These are phyloP conservation scores for Calonectria pseudoturangicola DNA, from an alignment of 2,329 filamentous ascomycete species.

Conservation along the genomic window DNA sequence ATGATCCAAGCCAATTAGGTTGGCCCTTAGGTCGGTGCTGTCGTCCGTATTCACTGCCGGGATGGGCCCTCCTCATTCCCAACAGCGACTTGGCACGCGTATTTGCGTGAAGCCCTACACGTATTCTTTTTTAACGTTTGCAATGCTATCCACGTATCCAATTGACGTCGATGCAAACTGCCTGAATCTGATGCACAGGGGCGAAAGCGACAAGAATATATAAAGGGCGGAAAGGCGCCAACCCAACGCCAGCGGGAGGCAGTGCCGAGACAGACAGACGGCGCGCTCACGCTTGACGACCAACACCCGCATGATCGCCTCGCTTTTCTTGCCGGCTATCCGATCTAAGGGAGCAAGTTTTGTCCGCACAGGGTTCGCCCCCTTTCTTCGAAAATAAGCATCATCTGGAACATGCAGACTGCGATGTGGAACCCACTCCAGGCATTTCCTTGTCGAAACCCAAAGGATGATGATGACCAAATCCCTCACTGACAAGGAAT, in stretches of 20 bases:
- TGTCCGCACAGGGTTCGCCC: constrained; percentile 7
- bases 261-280: background rate
- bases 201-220: background rate
- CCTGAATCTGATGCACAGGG: background rate
- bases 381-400: background rate
- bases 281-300: background rate
- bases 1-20: no score
- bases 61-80: background rate
- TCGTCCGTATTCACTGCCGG: background rate
- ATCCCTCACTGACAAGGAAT: constrained; percentile 17
- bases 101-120: constrained; percentile 22
- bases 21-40: no score
- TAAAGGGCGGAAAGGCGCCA: background rate
- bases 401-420: background rate
- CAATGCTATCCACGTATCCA: constrained; percentile 15
- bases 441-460: background rate
- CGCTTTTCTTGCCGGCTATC: background rate
- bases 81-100: background rate
- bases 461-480: background rate
- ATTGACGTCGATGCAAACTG: no score
- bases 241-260: background rate
- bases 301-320: background rate
- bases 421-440: background rate
- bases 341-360: background rate
- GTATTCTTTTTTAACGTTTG: constrained; percentile 13